Evolutionary conservation across 805 yeast species (phyloP), one percentile per base, ranked within the genome.

Genomic region (Metschnikowia vanudenii): DNA sequence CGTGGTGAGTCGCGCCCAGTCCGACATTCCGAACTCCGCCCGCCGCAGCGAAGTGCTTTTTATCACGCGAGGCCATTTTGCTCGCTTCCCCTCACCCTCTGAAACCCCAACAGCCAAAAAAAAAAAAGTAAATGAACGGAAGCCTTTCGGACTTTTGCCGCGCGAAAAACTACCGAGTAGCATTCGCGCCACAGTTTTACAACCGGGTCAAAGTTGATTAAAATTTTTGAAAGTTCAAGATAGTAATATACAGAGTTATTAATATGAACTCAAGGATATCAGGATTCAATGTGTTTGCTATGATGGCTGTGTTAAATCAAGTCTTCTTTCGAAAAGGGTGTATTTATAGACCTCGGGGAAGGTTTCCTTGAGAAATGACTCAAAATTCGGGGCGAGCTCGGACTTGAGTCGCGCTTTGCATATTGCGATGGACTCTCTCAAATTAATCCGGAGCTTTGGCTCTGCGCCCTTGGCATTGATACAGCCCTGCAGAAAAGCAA

Each of bases 331-430:
- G 24, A 16, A 31, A n/a, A n/a, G n/a, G n/a, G n/a, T n/a, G n/a
- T n/a, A n/a, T 26, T 26, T 26, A 26, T 10, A 26, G 10, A 26
- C 36, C 44, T 39, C 44, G 48, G 29, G 33, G 41, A 45, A 11
- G 41, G 30, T n/a, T 45, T n/a, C 49, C 42, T 14, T 20, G 33
- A 11, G 20, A 16, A 36, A 40, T 46, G 55, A 42, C 45, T 49
- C 54, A 49, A 43, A 30, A 18, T 16, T 49, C 53, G 53, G 51
- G 42, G 55, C 55, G 52, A 49, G 41, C 32, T 51, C 51, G 50
- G 54, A 45, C 50, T 54, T 54, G 54, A 52, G 56, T 50, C 57
- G 47, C 45, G 48, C 35, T 20, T 48, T 37, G 54, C 44, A 45
- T 22, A 41, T 31, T 20, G 49, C 37, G 26, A 26, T 17, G 17